phyloP scores from a whole-genome alignment of 2,329 filamentous ascomycete species.

The Claviceps digitariae region DNA sequence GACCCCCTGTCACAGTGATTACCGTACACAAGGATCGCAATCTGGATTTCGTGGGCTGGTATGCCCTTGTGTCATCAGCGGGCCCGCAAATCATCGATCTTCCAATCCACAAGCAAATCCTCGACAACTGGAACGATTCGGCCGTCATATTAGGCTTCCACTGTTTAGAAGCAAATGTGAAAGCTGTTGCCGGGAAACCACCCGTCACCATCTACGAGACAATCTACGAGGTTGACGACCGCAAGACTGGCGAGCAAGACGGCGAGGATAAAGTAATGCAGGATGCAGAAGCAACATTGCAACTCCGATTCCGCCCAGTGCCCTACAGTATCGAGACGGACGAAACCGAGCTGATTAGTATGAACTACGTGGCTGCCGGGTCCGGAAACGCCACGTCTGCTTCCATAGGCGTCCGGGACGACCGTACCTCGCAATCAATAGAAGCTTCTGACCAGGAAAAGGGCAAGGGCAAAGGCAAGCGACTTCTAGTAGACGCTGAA shows the following conservation, averaged over 20 bases:
- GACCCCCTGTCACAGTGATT: slow-evolving; percentile 46
- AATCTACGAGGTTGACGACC: slow-evolving; percentile 57
- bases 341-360: slow-evolving; percentile 94
- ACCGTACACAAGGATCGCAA: slow-evolving; percentile 74
- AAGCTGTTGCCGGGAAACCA: slow-evolving; percentile 60
- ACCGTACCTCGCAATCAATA: slow-evolving; percentile 27
- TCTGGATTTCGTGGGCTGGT: slow-evolving; percentile 86
- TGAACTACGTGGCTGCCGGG: slow-evolving; percentile 81
- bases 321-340: slow-evolving; percentile 84
- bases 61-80: slow-evolving; percentile 58
- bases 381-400: slow-evolving; percentile 50
- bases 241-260: slow-evolving; percentile 26
- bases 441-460: slow-evolving; percentile 28
- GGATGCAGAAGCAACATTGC: slow-evolving; percentile 42
- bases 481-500: slow-evolving; percentile 22
- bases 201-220: slow-evolving; percentile 88
- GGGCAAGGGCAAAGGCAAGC: slow-evolving; percentile 34
- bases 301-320: slow-evolving; percentile 67
- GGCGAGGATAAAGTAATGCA: slow-evolving; percentile 61
- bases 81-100: slow-evolving; percentile 60
- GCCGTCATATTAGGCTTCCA: slow-evolving; percentile 84
- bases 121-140: slow-evolving; percentile 66
- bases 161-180: slow-evolving; percentile 37
- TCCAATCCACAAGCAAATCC: slow-evolving; percentile 65
- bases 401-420: slow-evolving; percentile 33